A percentile compares a stretch with the other conserved stretches of the same genome.
Conservation (phyloP, 768 basidiomycete genomes). For the Butyriboletus loyo region DNA sequence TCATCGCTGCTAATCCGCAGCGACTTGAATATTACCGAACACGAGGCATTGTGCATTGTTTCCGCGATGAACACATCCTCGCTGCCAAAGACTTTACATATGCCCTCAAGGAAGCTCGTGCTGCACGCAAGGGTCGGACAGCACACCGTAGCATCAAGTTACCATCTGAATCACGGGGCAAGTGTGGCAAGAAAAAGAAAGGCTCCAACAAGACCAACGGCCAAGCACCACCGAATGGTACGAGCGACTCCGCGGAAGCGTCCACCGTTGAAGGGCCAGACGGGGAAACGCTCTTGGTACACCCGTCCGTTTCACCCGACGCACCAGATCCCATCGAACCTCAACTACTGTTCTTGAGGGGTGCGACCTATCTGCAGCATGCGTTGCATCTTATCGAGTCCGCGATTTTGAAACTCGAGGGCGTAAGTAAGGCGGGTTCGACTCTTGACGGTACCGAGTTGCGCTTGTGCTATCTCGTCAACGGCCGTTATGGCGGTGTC, state of each 20-base stretch:
- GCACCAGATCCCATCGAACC: constrained; percentile 87
- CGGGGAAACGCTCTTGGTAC: constrained; percentile 51
- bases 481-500: constrained; percentile 78
- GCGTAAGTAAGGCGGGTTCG: constrained; percentile 53
- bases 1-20: constrained; percentile 71
- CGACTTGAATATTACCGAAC: constrained; percentile 84
- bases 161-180: constrained; percentile 37
- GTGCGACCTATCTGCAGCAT: constrained; percentile 79
- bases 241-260: constrained; percentile 44
- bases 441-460: constrained; percentile 68
- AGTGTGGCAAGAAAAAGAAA: constrained; percentile 55
- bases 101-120: constrained; percentile 75
- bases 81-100: constrained; percentile 81
- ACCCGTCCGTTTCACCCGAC: constrained; percentile 70
- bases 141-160: constrained; percentile 47
- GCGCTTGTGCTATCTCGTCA: constrained; percentile 70
- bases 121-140: constrained; percentile 60
- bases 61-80: constrained; percentile 74
- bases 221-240: constrained; percentile 68
- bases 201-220: constrained; percentile 49
- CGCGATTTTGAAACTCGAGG: constrained; percentile 68
- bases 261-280: constrained; percentile 45
- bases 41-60: constrained; percentile 86
- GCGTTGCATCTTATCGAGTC: constrained; percentile 73
- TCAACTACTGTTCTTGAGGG: constrained; percentile 80